These are phyloP conservation scores for Suhomyces vadensis DNA, from an alignment of 805 yeast species.

Conservation along the genomic window DNA sequence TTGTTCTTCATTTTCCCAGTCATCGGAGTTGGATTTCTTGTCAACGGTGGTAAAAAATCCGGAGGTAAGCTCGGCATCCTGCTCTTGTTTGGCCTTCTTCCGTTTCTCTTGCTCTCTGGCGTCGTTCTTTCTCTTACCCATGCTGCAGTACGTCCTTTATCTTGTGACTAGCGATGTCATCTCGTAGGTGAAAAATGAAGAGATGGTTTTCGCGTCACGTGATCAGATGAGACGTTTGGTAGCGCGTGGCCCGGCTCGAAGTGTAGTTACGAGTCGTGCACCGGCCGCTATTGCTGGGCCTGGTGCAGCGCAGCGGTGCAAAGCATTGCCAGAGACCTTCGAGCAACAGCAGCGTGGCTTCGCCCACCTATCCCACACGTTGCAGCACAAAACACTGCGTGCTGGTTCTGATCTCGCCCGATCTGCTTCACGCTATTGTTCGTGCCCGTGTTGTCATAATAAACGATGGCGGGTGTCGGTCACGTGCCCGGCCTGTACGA, in stretches of 20 bases:
- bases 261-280: not conserved
- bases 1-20: conserved; percentile 75
- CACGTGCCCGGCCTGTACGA: not conserved
- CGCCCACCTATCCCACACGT: too few species aligned
- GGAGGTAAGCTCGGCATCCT: conserved; percentile 40
- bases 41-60: conserved; percentile 32
- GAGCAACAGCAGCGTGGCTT: too few species aligned
- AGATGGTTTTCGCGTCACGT: not conserved
- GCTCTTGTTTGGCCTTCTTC: conserved; percentile 39
- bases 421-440: too few species aligned
- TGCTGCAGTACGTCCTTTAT: conserved; percentile 11
- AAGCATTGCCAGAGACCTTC: too few species aligned
- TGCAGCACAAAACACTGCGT: too few species aligned
- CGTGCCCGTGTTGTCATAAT: too few species aligned
- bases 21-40: conserved; percentile 20
- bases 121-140: conserved; percentile 36
- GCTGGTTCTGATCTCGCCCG: too few species aligned
- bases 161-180: not conserved
- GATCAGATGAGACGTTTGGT: not conserved
- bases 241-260: not conserved
- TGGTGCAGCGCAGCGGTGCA: too few species aligned
- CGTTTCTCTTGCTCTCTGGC: conserved; percentile 29
- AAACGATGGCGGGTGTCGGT: too few species aligned
- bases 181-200: not conserved
- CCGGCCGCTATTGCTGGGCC: too few species aligned